Conservation (phyloP, 306 rosid genomes). For the Fagus sylvatica region DNA sequence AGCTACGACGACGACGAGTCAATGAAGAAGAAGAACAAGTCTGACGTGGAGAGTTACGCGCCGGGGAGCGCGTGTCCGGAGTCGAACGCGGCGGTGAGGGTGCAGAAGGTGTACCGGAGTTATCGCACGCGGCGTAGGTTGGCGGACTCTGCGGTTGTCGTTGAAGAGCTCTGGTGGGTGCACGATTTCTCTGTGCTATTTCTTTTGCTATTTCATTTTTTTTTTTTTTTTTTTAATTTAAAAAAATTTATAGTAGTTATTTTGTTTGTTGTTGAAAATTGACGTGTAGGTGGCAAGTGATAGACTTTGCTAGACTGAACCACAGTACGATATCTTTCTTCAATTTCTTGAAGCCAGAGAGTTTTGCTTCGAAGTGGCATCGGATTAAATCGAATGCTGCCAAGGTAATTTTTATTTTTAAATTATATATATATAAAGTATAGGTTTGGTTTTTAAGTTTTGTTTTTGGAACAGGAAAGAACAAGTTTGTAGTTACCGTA, state of each 20-base stretch:
- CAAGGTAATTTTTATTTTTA: slow-evolving; percentile 38
- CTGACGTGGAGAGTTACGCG: slow-evolving; percentile 4
- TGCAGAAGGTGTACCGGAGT: slow-evolving; percentile 81
- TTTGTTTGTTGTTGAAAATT: neutral
- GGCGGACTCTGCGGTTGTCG: slow-evolving; percentile 94
- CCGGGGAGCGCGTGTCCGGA: slow-evolving; percentile 12
- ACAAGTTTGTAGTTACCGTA: neutral
- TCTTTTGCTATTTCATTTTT: neutral
- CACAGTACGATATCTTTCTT: slow-evolving; percentile 86
- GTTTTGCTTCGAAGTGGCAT: slow-evolving; percentile 64
- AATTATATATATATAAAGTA: no score
- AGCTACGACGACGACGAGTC: neutral
- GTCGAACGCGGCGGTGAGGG: slow-evolving; percentile 54
- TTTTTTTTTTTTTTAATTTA: neutral
- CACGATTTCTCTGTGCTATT: neutral
- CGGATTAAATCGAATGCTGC: slow-evolving; percentile 77
- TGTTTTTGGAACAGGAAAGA: neutral
- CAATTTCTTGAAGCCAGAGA: slow-evolving; percentile 59
- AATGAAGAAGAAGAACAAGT: neutral
- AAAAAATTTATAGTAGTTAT: no score
- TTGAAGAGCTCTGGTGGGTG: slow-evolving; percentile 80
- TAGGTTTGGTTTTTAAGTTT: neutral
- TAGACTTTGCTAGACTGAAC: slow-evolving; percentile 65
- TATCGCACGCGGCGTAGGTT: slow-evolving; percentile 88
- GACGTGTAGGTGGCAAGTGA: slow-evolving; percentile 79